phyloP scores from a whole-genome alignment of 805 yeast genomes.

The Candida palmyrensis region DNA sequence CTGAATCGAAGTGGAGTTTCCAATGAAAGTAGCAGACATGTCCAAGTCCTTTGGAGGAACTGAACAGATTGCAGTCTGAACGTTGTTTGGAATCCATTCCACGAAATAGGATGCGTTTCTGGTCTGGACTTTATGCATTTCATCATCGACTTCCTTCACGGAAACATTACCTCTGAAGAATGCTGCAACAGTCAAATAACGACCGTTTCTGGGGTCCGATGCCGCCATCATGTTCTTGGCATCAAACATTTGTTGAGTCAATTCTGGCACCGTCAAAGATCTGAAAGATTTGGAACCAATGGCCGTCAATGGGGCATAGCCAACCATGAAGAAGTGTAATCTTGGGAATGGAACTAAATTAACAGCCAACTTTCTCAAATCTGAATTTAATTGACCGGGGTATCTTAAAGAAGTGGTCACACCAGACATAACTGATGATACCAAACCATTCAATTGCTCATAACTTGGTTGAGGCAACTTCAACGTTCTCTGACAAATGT shows the following conservation, averaged over 20 bases:
- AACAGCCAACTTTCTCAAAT: conserved; percentile 88
- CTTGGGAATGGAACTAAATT: conserved; percentile 94
- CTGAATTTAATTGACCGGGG: conserved; percentile 94
- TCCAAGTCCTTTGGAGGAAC: conserved; percentile 83
- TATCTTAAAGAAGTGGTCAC: conserved; percentile 90
- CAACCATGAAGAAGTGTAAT: conserved; percentile 92
- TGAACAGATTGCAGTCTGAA: conserved; percentile 89
- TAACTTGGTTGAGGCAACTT: conserved; percentile 77
- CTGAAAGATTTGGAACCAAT: conserved; percentile 78
- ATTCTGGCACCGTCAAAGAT: conserved; percentile 81
- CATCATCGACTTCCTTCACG: conserved; percentile 91
- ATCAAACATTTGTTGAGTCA: conserved; percentile 91
- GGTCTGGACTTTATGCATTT: conserved; percentile 78
- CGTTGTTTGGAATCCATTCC: conserved; percentile 95
- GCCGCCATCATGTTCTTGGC: conserved; percentile 96
- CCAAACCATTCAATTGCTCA: conserved; percentile 73
- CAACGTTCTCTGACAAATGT: conserved; percentile 82
- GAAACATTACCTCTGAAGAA: conserved; percentile 93
- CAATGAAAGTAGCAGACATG: conserved; percentile 89
- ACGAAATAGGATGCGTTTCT: conserved; percentile 81
- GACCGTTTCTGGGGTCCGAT: conserved; percentile 83
- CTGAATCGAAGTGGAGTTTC: conserved; percentile 90
- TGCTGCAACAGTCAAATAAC: conserved; percentile 89
- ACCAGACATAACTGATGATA: conserved; percentile 91
- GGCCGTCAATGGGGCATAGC: conserved; percentile 88